phyloP scores from a whole-genome alignment of 805 yeast genomes.

The Tetrapisispora taiwanensis region DNA sequence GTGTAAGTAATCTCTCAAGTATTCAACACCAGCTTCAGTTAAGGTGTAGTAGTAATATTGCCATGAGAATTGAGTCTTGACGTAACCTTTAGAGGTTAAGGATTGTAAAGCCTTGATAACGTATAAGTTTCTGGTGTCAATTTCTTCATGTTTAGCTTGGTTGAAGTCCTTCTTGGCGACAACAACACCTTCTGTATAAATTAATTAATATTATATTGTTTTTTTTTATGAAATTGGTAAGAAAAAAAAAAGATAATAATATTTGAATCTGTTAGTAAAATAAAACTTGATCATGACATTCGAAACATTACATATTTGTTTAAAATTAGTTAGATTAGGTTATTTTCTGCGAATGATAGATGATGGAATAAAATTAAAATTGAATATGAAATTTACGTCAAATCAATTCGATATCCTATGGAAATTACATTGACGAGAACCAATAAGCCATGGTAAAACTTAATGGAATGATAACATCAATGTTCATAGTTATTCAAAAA shows the following conservation, averaged over 20 bases:
- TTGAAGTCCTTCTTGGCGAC: conserved; percentile 98
- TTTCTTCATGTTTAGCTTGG: conserved; percentile 96
- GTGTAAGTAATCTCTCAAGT: conserved; percentile 95
- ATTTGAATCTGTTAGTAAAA: not conserved
- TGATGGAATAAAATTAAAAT: no score
- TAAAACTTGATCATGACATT: not conserved
- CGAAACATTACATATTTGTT: no score
- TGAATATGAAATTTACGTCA: no score
- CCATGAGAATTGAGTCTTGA: conserved; percentile 99
- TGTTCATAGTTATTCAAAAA: no score
- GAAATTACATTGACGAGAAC: no score
- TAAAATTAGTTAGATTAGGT: no score
- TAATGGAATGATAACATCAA: no score
- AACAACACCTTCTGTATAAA: conserved; percentile 84
- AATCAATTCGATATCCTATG: no score
- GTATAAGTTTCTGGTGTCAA: conserved; percentile 94
- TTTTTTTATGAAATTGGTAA: not conserved
- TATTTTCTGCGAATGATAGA: no score
- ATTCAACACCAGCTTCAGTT: conserved; percentile 98
- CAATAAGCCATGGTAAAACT: no score
- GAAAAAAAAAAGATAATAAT: not conserved
- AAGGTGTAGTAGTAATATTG: conserved; percentile 99
- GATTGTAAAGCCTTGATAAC: conserved; percentile 99
- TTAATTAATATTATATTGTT: not conserved
- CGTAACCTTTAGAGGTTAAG: conserved; percentile 96